Conservation (phyloP, 192 early-diverging fungal genomes). For the Cetraspora pellucida region DNA sequence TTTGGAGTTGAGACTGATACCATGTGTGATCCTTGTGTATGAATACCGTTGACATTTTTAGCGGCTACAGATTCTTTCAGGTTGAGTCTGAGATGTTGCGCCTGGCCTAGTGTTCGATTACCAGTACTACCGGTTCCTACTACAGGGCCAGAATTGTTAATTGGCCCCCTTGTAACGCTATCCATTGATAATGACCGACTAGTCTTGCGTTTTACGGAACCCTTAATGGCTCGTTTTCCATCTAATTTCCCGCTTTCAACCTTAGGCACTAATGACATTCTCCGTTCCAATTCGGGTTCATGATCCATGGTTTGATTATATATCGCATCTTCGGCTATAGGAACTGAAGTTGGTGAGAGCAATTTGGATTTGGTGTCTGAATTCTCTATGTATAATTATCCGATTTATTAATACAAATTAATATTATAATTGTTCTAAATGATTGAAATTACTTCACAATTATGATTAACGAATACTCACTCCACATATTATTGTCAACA, state of each 20-base stretch:
- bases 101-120: neutral
- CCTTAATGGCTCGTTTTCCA: neutral
- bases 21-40: neutral
- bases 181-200: conserved; percentile 25
- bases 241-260: conserved; percentile 6
- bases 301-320: conserved; percentile 12
- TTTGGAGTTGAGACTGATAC: neutral
- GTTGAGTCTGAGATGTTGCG: conserved; percentile 3
- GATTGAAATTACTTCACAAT: too few species aligned
- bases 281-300: conserved; percentile 2
- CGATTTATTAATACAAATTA: too few species aligned
- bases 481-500: conserved; percentile 24
- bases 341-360: conserved; percentile 23
- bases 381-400: neutral
- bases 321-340: neutral
- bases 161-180: conserved; percentile 5
- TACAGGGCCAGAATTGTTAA: neutral
- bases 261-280: conserved; percentile 3
- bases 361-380: conserved; percentile 21
- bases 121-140: neutral
- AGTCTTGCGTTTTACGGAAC: conserved; percentile 17
- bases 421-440: too few species aligned
- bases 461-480: too few species aligned
- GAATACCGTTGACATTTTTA: neutral
- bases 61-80: neutral